A percentile compares a stretch with the other conserved stretches of the same genome.
Evolutionary conservation across 495 filamentous ascomycete species (phyloP).

Genomic region (Parmelia sp.): DNA sequence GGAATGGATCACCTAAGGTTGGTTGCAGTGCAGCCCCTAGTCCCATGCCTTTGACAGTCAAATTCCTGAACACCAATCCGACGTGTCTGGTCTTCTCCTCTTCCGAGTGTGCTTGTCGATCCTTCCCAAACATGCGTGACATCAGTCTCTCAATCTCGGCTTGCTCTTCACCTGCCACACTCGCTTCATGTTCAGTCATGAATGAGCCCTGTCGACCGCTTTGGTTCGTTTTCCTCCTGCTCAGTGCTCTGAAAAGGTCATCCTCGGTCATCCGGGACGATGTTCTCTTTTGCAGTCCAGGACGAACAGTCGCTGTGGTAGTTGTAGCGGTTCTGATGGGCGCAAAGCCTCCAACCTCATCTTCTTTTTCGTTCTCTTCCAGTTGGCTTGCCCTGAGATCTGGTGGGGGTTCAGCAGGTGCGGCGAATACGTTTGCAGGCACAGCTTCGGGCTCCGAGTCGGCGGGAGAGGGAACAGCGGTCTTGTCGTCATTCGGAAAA

Average conservation of each 20-base stretch:
- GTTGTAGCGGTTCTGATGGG: slow-evolving; percentile 20
- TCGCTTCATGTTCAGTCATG: slow-evolving; percentile 28
- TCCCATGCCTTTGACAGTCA: slow-evolving; percentile 62
- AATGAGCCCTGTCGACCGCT: slow-evolving; percentile 22
- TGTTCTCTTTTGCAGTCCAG: not conserved
- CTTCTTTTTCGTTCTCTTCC: slow-evolving; percentile 10
- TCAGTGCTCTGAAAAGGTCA: slow-evolving; percentile 45
- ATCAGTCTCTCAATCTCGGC: slow-evolving; percentile 54
- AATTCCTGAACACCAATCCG: slow-evolving; percentile 53
- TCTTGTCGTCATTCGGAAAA: slow-evolving; percentile 1
- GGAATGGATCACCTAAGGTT: slow-evolving; percentile 56
- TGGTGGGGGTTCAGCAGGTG: not conserved
- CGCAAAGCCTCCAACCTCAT: slow-evolving; percentile 14
- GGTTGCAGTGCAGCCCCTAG: slow-evolving; percentile 62
- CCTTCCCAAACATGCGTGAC: slow-evolving; percentile 58
- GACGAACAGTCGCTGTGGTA: slow-evolving; percentile 4
- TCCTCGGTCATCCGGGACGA: slow-evolving; percentile 38
- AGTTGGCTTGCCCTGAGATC: not conserved
- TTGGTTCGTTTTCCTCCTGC: slow-evolving; percentile 40
- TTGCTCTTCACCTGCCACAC: slow-evolving; percentile 41
- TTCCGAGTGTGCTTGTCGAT: slow-evolving; percentile 54
- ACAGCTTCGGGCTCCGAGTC: not conserved
- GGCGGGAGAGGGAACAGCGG: slow-evolving; percentile 15
- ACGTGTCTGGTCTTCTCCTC: slow-evolving; percentile 57
- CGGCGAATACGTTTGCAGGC: not conserved